Evolutionary conservation across 2,329 filamentous ascomycete species (phyloP).

Genomic region (Diaporthe eres): DNA sequence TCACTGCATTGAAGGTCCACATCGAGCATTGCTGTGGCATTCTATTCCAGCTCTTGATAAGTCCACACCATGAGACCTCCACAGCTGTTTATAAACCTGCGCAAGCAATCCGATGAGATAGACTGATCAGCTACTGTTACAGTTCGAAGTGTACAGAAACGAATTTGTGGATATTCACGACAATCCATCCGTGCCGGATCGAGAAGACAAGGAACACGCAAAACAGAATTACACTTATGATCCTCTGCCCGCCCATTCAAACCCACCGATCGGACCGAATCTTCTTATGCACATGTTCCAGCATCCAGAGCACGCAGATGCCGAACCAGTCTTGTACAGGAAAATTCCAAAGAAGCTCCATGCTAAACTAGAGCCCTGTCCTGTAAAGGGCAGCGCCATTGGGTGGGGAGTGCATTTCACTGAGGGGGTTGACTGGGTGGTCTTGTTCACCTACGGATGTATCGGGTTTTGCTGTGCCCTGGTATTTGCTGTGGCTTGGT

Average conservation of each 20-base stretch:
- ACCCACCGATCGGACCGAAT: slow-evolving; percentile 47
- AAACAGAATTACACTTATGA: slow-evolving; percentile 45
- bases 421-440: slow-evolving; percentile 45
- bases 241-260: slow-evolving; percentile 44
- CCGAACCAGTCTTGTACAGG: slow-evolving; percentile 43
- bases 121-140: no score
- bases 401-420: slow-evolving; percentile 50
- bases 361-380: slow-evolving; percentile 44
- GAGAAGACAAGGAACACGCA: slow-evolving; percentile 19
- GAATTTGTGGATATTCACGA: slow-evolving; percentile 8
- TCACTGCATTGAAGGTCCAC: no score
- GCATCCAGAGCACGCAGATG: slow-evolving; percentile 47
- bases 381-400: slow-evolving; percentile 43
- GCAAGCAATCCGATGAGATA: no score
- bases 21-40: no score
- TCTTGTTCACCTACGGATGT: slow-evolving; percentile 43
- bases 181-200: slow-evolving; percentile 19
- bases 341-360: slow-evolving; percentile 48
- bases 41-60: not conserved
- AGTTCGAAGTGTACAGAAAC: slow-evolving; percentile 31
- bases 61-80: rapidly evolving
- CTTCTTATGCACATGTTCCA: slow-evolving; percentile 48
- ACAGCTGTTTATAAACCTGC: not conserved
- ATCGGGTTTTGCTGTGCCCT: slow-evolving; percentile 44
- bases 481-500: slow-evolving; percentile 45